Conservation (phyloP, 2,329 filamentous ascomycete genomes). For the Pseudopyrenochaeta lycopersici region DNA sequence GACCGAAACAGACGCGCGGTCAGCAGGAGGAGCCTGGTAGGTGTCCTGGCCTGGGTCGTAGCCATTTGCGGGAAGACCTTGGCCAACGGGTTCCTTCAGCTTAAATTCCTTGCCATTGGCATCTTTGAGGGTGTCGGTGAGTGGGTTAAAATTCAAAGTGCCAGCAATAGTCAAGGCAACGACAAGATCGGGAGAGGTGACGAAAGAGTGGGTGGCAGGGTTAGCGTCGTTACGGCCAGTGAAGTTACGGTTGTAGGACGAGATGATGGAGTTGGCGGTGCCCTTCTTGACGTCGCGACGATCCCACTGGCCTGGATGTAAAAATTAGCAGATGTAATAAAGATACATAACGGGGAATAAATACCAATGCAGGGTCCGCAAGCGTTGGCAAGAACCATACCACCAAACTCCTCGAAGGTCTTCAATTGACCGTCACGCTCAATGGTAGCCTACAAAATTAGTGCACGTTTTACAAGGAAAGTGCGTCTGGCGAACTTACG, state of each 20-base stretch:
- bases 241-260: slow-evolving; percentile 99
- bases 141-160: slow-evolving; percentile 89
- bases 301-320: slow-evolving; percentile 76
- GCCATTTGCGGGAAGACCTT: slow-evolving; percentile 79
- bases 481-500: neutral
- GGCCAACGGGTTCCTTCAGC: slow-evolving; percentile 80
- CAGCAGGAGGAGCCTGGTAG: slow-evolving; percentile 91
- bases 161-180: slow-evolving; percentile 87
- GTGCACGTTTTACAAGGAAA: neutral
- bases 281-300: slow-evolving; percentile 94
- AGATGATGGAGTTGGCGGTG: slow-evolving; percentile 94
- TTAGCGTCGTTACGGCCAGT: slow-evolving; percentile 97
- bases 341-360: slow-evolving; percentile 5
- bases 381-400: slow-evolving; percentile 92
- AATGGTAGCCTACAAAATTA: slow-evolving; percentile 69
- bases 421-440: slow-evolving; percentile 85
- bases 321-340: slow-evolving; percentile 17
- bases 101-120: slow-evolving; percentile 97
- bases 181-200: slow-evolving; percentile 88
- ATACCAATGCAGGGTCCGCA: slow-evolving; percentile 74
- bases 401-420: slow-evolving; percentile 96
- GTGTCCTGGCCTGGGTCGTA: slow-evolving; percentile 94
- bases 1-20: slow-evolving; percentile 77
- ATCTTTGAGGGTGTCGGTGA: slow-evolving; percentile 90
- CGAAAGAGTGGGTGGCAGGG: slow-evolving; percentile 92